Evolutionary conservation across 1,139 yeast genomes (phyloP), one percentile per base, ranked within the genome.

Genomic region (Debaryomyces coudertii): DNA sequence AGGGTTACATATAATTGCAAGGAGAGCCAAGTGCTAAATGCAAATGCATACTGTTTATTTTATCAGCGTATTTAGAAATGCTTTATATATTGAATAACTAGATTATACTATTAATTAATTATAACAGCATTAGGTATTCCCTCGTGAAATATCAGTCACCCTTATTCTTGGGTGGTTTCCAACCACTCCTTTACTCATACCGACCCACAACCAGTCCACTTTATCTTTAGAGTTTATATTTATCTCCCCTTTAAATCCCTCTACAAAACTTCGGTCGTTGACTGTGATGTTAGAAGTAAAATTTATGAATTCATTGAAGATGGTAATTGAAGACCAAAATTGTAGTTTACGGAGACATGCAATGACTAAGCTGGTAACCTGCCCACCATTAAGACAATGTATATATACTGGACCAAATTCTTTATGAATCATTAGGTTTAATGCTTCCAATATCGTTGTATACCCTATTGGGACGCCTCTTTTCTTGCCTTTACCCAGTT

Each of bases 351-450:
- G 70, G 36, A 90, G 70, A 61, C 97, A 90, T 6, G 97, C 97
- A 30, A 92, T 79, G 2, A 90, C 81, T 42, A 93, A 71, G 28
- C 95, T 82, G 0, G 96, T 87, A 1, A 89, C 87, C 54, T 90
- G 93, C 6, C 95, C 90, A 0, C 98, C 98, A 60, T 89, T 92
- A 23, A 85, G 69, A 63, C 98, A 92, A 63, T 92, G 97, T 3
- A 93, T 65, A 61, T 87, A 92, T 7, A 87, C 72, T 0, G 97
- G 97, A 9, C 84, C 79, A 54, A 76, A 71, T 36, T 78, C 76
- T 29, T 73, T 69, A 58, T 86, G 83, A 14, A 86, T 73, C 54
- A 90, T 73, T 40, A 81, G 68, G 50, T 82, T 80, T 18, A 90
- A 67, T 0, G 87, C 86, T 43, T 75, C 70, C 1, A 79, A 62